Evolutionary conservation across 2,329 filamentous ascomycete species (phyloP), one percentile per base, ranked within the genome.

Genomic region (Diaporthe sp.): DNA sequence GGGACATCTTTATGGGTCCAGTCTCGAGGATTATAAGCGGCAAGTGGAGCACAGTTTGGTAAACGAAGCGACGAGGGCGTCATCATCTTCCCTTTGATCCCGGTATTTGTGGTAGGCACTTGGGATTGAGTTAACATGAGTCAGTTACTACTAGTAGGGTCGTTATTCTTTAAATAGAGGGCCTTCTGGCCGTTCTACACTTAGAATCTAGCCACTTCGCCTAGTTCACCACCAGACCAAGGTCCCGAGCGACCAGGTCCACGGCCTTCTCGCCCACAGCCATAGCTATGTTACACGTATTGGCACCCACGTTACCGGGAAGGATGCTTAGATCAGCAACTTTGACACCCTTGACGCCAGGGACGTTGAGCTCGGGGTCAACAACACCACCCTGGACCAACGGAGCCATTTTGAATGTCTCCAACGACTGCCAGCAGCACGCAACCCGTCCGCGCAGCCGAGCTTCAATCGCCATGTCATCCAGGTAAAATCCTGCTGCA

Each of bases 401-500:
- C 4, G 84, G 83, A 1, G 81, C 84, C 87, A 89, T 88, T 77
- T 85, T 86, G 68, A 84, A 85, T 0, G 86, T 88, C 0, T 86
- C 85, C 19, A 88, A 79, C 0, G 85, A 83, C 77, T 88, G 85
- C 85, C 85, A 88, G 1, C 83, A 83, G 6, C 84, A 86, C 0
- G 76, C 79, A 3, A 87, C 76, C 8, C 83, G 84, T 37, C 82
- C 78, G 0, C 85, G 81, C 34, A 87, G 42, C 77, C 79, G 85
- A 19, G 86, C 79, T 77, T 87, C 85, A 44, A 91, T 86, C 0
- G 84, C 84, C 34, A 83, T 82, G 72, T 89, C 85, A 55, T 89
- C 89, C 28, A 28, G 28, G 28, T 28, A 28, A 28, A 28, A 28
- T 28, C 28, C 28, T 28, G 28, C 28, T 28, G 28, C 28, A 28